Percentiles rank a stretch among this genome's conserved stretches.
phyloP scores from a whole-genome alignment of 805 yeast genomes.

The Metschnikowia drakensbergensis region DNA sequence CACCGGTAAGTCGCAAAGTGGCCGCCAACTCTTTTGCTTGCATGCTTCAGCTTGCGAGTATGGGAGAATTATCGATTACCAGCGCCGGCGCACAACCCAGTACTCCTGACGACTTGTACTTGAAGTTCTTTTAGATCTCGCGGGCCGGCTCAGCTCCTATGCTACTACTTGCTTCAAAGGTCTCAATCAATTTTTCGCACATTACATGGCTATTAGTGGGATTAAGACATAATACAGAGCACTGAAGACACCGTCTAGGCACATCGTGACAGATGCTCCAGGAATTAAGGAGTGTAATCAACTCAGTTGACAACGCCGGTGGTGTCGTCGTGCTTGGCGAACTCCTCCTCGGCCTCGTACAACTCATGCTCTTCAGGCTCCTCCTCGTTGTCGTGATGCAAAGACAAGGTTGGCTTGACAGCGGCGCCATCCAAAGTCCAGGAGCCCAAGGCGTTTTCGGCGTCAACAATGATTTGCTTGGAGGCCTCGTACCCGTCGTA shows the following conservation, averaged over 20 bases:
- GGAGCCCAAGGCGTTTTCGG: constrained; percentile 89
- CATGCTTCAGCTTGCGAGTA: constrained; percentile 14
- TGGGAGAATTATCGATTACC: not conserved
- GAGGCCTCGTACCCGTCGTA: constrained; percentile 98
- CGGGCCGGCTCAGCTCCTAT: too few species aligned
- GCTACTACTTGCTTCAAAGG: too few species aligned
- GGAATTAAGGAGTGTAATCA: not conserved
- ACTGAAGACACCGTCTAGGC: constrained; percentile 1
- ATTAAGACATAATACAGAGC: constrained; percentile 2
- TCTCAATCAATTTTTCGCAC: constrained; percentile 5
- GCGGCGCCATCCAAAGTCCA: constrained; percentile 97
- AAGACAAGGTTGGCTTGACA: constrained; percentile 87
- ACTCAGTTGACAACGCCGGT: constrained; percentile 25
- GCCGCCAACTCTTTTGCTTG: constrained; percentile 17
- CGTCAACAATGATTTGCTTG: constrained; percentile 95
- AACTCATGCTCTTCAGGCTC: constrained; percentile 41
- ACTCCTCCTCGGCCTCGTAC: constrained; percentile 52
- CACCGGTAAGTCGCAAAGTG: constrained; percentile 6
- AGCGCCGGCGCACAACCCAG: not conserved
- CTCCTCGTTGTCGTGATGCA: constrained; percentile 57
- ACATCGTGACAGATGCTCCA: not conserved
- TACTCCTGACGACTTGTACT: not conserved
- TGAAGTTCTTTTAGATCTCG: not conserved
- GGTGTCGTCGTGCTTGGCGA: constrained; percentile 36
- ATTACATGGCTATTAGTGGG: not conserved